Evolutionary conservation across 176 grass and related monocot species (phyloP), one percentile per base, ranked within the genome.

Genomic region (Oryza glaberrima): DNA sequence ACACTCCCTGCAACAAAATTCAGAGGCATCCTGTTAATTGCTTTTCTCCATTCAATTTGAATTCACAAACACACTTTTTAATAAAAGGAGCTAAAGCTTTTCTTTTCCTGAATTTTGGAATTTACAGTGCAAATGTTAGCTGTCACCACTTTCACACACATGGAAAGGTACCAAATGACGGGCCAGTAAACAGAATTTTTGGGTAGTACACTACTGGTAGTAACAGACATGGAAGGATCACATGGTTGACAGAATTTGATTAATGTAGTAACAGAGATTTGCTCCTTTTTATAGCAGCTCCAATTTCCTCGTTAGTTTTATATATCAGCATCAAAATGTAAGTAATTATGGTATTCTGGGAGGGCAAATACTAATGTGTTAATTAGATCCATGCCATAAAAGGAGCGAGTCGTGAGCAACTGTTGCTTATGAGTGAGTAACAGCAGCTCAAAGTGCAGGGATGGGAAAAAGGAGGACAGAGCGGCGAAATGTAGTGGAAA

Each of bases 1-100:
- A 96, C 72, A 99, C 97, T 9, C 97, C 97, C 97, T 99, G 86
- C 84, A 92, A 11, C 51, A 9, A 3, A 3, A 63, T 40, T 38
- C 52, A 58, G 47, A 2, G 30, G 69, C 35, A 86, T 76, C 73
- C 51, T 56, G 52, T 56, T 56, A 56, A 58, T 1, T 58, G 20
- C 46, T 89, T 83, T 82, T 80, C 28, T 87, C 22, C 78, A 4
- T 32, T 16, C 7, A 72, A 79, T 47, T 38, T 10, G 56, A 67
- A 46, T 38, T 68, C 34, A 46, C 11, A 52, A 44, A 36, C 30
- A 54, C 22, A 36, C 20, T 87, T 19, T 52, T 52, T 52, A 19
- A 38, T 38, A 7, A 34, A 52, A 76, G 23, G 45, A 49, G 4
- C 26, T 17, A 19, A 30, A 71, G 25, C 35, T 12, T 47, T 52